Evolutionary conservation across 1,139 yeast genomes (phyloP).

Genomic region (Saccharomycopsis crataegensis): DNA sequence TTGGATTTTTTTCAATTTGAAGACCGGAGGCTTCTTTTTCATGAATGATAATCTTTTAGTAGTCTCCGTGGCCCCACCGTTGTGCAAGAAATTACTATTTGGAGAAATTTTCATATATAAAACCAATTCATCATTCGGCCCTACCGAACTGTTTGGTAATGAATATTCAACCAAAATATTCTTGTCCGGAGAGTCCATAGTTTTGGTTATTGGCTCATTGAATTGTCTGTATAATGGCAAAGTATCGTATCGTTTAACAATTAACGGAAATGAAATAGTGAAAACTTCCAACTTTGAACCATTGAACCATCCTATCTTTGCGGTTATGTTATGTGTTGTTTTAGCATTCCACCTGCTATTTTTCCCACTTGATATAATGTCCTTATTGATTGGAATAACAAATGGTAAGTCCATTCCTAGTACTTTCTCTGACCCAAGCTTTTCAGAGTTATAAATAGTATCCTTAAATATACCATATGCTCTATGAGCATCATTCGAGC

Average conservation of each 20-base stretch:
- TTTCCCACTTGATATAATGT: slow-evolving; percentile 40
- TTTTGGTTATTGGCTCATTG: slow-evolving; percentile 41
- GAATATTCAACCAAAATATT: slow-evolving; percentile 38
- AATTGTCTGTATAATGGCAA: slow-evolving; percentile 48
- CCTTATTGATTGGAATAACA: slow-evolving; percentile 50
- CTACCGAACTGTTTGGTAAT: slow-evolving; percentile 41
- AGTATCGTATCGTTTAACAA: slow-evolving; percentile 43
- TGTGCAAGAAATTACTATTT: slow-evolving; percentile 26
- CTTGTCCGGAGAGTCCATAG: slow-evolving; percentile 34
- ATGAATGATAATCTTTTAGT: slow-evolving; percentile 14
- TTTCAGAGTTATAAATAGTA: slow-evolving; percentile 5
- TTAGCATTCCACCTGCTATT: slow-evolving; percentile 36
- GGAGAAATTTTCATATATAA: slow-evolving; percentile 35
- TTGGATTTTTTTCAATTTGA: slow-evolving; percentile 39
- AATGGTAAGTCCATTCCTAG: slow-evolving; percentile 56
- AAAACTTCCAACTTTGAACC: slow-evolving; percentile 25
- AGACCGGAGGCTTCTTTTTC: slow-evolving; percentile 29
- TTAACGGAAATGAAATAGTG: slow-evolving; percentile 34
- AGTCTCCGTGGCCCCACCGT: slow-evolving; percentile 18
- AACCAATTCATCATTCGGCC: slow-evolving; percentile 41
- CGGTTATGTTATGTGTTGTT: slow-evolving; percentile 34
- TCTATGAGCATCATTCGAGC: slow-evolving; percentile 10
- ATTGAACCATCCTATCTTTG: slow-evolving; percentile 21
- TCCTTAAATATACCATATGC: slow-evolving; percentile 14
- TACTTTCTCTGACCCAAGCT: slow-evolving; percentile 24